Conservation (phyloP, 2,329 filamentous ascomycete species). For the Aspergillus tanneri region DNA sequence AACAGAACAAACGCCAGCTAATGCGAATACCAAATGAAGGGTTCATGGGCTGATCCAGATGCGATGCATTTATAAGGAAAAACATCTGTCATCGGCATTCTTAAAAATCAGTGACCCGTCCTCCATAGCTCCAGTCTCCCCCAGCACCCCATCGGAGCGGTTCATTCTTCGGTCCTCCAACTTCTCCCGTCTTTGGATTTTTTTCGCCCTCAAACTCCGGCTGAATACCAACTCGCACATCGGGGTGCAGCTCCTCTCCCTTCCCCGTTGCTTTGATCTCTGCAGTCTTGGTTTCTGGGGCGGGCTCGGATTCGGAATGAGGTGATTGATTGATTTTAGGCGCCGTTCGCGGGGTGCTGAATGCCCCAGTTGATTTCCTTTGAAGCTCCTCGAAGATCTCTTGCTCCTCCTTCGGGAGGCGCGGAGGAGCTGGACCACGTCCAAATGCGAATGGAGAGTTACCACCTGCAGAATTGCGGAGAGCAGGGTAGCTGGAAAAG, state of each 20-base stretch:
- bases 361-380: slow-evolving; percentile 71
- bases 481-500: slow-evolving; percentile 28
- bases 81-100: no score
- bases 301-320: slow-evolving; percentile 38
- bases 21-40: neutral
- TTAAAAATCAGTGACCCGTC: slow-evolving; percentile 87
- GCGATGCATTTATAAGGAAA: no score
- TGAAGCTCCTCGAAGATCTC: slow-evolving; percentile 88
- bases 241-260: slow-evolving; percentile 66
- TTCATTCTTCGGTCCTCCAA: slow-evolving; percentile 96
- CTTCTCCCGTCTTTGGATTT: slow-evolving; percentile 92
- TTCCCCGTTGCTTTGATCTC: slow-evolving; percentile 56
- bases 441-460: slow-evolving; percentile 35
- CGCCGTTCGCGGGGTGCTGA: slow-evolving; percentile 58
- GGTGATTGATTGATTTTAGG: slow-evolving; percentile 54
- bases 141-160: slow-evolving; percentile 78
- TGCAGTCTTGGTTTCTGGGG: slow-evolving; percentile 28
- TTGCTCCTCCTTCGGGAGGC: slow-evolving; percentile 84
- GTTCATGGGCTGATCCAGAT: no score
- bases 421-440: slow-evolving; percentile 69
- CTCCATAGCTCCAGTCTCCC: slow-evolving; percentile 91
- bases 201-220: slow-evolving; percentile 91
- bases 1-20: neutral
- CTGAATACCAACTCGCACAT: slow-evolving; percentile 71
- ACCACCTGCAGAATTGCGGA: slow-evolving; percentile 24